Evolutionary conservation across 1,284 basidiomycete genomes (phyloP).

Genomic region (Apiotrichum brassicae): DNA sequence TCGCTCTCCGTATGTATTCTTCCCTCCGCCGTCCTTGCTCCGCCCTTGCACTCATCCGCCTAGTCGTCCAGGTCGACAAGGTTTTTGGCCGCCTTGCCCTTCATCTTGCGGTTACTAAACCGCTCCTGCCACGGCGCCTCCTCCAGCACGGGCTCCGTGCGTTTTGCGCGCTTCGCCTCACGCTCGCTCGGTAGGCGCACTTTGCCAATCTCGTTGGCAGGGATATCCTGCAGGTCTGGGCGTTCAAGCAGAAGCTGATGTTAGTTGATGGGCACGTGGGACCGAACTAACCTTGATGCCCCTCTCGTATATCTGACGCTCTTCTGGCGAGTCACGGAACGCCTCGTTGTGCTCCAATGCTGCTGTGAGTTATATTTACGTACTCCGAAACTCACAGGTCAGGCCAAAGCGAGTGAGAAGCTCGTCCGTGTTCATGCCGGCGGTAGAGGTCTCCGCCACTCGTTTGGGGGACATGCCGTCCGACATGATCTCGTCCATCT

Average conservation of each 20-base stretch:
- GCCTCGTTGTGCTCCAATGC: constrained; percentile 26
- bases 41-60: too few species aligned
- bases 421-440: constrained; percentile 14
- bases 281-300: constrained; percentile 29
- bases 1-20: constrained; percentile 81
- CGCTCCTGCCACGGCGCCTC: constrained; percentile 4
- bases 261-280: background rate
- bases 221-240: constrained; percentile 24
- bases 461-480: constrained; percentile 1
- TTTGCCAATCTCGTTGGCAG: constrained; percentile 37
- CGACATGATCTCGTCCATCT: constrained; percentile 10
- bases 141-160: background rate
- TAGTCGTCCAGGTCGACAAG: too few species aligned
- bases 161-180: background rate
- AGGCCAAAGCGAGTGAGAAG: constrained; percentile 25
- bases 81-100: constrained; percentile 29
- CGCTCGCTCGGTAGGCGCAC: constrained; percentile 4
- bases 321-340: constrained; percentile 36
- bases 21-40: too few species aligned
- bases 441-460: too few species aligned
- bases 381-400: constrained; percentile 15
- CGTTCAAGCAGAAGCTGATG: constrained; percentile 23
- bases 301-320: constrained; percentile 34
- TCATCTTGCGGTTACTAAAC: background rate
- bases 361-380: background rate